Base-by-base conservation (phyloP, 495 filamentous ascomycete genomes). In the Talaromyces borbonicus region DNA sequence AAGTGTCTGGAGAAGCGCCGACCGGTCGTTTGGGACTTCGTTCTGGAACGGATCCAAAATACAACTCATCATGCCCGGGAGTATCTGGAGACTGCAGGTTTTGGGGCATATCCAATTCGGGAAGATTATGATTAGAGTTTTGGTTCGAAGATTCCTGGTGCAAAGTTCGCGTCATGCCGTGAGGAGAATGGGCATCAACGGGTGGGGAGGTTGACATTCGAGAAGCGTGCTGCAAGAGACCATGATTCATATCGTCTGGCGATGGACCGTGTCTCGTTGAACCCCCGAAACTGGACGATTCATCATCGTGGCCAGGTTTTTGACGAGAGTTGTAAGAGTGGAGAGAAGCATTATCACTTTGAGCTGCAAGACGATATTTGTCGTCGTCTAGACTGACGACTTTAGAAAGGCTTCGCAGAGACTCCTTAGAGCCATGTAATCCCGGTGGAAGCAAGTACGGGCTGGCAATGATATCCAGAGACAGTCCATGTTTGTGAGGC, bases 391-490 rank as follows among this genome's bases (percentile, higher is more conserved):
- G 72, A 25, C 77, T 68, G 14, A 85, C 74, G 6, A 78, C 80
- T 18, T 83, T 75, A n/a, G 87, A 81, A 43, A 95, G 66, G 0
- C 88, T 90, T 53, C 90, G 78, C 40, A 96, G 58, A 12, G 90
- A 97, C 43, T 93, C 88, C 25, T 77, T 75, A 1, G 92, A 95
- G 56, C 73, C 72, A 15, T 90, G 78, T 22, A 92, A 52, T 9
- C 75, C 80, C 0, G 85, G 85, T 1, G 92, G 90, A n/a, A 98
- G 67, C 9, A 98, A 74, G 59, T 96, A 98, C 5, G 92, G 92
- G 51, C 77, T 89, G 38, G 55, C 50, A 24, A 75, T 77, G 22
- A 90, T 69, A 50, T 85, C 81, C 68, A 95, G 74, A 53, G 90
- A 95, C 57, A 96, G 65, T 40, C 90, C 88, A 33, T 78, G 79